phyloP scores from a whole-genome alignment of 768 basidiomycete genomes.

The Lactarius indigo region DNA sequence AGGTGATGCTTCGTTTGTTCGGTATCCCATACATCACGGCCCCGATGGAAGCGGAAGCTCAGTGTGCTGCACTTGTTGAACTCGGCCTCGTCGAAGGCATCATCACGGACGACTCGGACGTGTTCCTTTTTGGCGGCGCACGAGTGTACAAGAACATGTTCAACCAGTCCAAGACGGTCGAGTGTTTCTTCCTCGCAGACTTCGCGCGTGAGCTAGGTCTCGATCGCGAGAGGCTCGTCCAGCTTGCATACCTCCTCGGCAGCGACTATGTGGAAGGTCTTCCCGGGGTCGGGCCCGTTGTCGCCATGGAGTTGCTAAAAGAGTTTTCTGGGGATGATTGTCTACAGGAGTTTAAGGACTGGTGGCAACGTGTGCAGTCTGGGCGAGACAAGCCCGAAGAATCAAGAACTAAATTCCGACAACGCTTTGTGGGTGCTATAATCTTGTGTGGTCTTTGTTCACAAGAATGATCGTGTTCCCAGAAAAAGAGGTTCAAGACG shows the following conservation, averaged over 20 bases:
- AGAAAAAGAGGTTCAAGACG: constrained; percentile 90
- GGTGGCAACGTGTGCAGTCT: constrained; percentile 92
- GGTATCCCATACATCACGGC: constrained; percentile 98
- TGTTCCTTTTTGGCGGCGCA: constrained; percentile 93
- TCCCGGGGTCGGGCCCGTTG: constrained; percentile 89
- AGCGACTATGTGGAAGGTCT: constrained; percentile 96
- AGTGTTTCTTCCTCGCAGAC: constrained; percentile 86
- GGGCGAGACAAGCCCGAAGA: constrained; percentile 81
- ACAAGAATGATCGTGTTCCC: constrained; percentile 3
- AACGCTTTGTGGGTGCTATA: constrained; percentile 68
- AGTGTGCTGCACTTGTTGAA: constrained; percentile 87
- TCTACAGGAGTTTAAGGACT: constrained; percentile 81
- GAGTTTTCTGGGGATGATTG: constrained; percentile 90
- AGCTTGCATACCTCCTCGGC: constrained; percentile 90
- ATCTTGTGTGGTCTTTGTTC: constrained; percentile 8
- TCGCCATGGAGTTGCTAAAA: constrained; percentile 91
- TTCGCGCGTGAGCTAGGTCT: constrained; percentile 84
- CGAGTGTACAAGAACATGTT: constrained; percentile 99
- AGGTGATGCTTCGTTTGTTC: constrained; percentile 90
- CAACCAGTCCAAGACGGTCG: constrained; percentile 98
- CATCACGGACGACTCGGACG: constrained; percentile 98
- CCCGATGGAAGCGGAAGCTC: constrained; percentile 99
- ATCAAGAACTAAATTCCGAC: constrained; percentile 71
- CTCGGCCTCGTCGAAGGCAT: constrained; percentile 92
- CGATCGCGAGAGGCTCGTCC: constrained; percentile 79